Base-by-base conservation (phyloP, 306 rosid genomes). In the Vachellia pachyceras region DNA sequence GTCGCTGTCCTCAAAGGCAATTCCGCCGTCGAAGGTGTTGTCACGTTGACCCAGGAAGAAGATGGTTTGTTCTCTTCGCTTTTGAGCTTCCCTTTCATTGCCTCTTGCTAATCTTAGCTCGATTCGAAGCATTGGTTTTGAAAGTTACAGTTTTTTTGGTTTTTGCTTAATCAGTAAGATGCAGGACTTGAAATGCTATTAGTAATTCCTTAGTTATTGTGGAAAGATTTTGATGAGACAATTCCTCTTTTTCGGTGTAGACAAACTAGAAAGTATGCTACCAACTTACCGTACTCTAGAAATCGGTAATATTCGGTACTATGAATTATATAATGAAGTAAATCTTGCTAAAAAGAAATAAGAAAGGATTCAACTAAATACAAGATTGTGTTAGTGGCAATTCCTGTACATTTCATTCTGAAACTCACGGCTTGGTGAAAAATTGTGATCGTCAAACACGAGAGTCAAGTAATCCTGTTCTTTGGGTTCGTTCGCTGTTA, bases 1-100 rank as follows among this genome's bases (percentile, higher is more conserved):
- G 94, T 92, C 49, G 85, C 90, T n/a, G 86, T 92, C 73, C 92
- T 92, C 87, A 89, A 87, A 85, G 94, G 97, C 14, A 90, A 25
- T 69, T 85, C 97, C 61, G 14, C 13, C 14, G 93, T 90, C 8
- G 90, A 90, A 85, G 93, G 97, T 65, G 87, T 90, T 23, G 90
- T 76, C 72, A 92, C 88, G 29, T 73, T 92, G 73, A 83, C 88
- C 70, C 94, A 90, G 69, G 84, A 87, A 15, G 85, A 80, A 42
- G 50, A 80, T 17, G 96, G 96, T 89, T 10, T 46, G 58, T 75
- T 63, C 69, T 69, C 71, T 69, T 35, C 18, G 35, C 17, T n/a
- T 25, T 50, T 5, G 23, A 37, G 6, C 15, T 25, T 65, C 25
- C 18, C 50, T 22, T 72, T n/a, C 1, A 4, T 3, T 45, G 37